Evolutionary conservation across 306 rosid species (phyloP), one percentile per base, ranked within the genome.

Genomic region (Cicer arietinum): DNA sequence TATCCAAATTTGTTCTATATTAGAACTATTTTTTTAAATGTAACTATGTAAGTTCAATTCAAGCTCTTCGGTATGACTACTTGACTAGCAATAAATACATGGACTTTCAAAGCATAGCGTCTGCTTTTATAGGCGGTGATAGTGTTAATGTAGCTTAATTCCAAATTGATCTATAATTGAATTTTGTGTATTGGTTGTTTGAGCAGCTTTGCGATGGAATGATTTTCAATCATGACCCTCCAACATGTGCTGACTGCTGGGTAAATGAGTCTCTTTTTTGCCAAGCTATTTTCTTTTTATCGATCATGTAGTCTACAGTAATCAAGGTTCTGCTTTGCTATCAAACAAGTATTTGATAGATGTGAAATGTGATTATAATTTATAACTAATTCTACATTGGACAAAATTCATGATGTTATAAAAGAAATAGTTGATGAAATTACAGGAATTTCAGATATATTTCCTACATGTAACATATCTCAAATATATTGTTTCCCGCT

Each of bases 221-320:
- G 98, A 66, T 89, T 84, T 94, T 94, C 89, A 92, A 94, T 86
- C 98, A 92, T 7, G 91, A 92, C 74, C 92, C 87, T 30, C 99
- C 99, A 76, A 67, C 57, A 70, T 94, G 97, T 71, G 86, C 89
- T 64, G 96, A 84, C 79, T 94, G 99, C 85, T 63, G n/a, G 99
- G 99, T 88, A 90, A 81, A 77, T 63, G 44, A 76, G 60, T 84
- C 86, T 77, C 69, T 69, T 76, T 54, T 75, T 45, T 76, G 53
- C 42, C 37, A 73, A 63, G 13, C 71, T 79, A 14, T 79, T 68
- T 84, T 67, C 20, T 71, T 22, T 58, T 4, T 68, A 8, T 75
- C 53, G 62, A 60, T 54, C 53, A 50, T 66, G 39, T 53, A 47
- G 69, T 10, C 30, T 39, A 10, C 12, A 47, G 41, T 25, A 6